Percentiles rank a stretch among this genome's conserved stretches.
phyloP scores from a whole-genome alignment of 2,329 filamentous ascomycete species.

The Nothophoma quercina region DNA sequence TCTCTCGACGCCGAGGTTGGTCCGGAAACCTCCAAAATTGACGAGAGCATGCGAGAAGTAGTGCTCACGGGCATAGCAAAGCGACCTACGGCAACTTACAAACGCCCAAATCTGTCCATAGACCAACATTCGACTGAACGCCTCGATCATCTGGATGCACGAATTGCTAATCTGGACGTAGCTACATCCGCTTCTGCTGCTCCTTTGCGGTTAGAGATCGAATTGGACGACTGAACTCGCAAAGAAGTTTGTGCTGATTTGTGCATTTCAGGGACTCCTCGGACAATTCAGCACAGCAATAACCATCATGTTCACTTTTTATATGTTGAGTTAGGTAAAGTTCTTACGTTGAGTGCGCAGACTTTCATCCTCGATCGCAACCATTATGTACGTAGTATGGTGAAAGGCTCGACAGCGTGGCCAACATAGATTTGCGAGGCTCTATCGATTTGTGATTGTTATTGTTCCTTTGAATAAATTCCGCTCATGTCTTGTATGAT shows the following conservation, averaged over 20 bases:
- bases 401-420: not conserved
- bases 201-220: not conserved
- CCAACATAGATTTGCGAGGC: not conserved
- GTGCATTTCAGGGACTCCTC: not conserved
- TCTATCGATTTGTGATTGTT: not conserved
- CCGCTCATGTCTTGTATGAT: not conserved
- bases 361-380: no score
- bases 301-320: not conserved
- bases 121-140: no score
- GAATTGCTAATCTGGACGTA: not conserved
- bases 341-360: no score
- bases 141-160: not conserved
- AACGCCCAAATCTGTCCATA: not conserved
- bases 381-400: no score
- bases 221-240: not conserved
- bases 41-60: not conserved
- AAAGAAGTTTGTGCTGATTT: not conserved
- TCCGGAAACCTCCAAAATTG: not conserved
- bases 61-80: not conserved
- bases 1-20: not conserved
- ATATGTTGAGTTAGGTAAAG: no score
- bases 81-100: not conserved
- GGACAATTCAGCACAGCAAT: not conserved
- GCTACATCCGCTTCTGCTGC: not conserved
- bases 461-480: no score